A percentile compares a stretch with the other conserved stretches of the same genome.
These are phyloP conservation scores for Kwoniella dendrophila DNA, from an alignment of 768 basidiomycete genomes.

Conservation along the genomic window DNA sequence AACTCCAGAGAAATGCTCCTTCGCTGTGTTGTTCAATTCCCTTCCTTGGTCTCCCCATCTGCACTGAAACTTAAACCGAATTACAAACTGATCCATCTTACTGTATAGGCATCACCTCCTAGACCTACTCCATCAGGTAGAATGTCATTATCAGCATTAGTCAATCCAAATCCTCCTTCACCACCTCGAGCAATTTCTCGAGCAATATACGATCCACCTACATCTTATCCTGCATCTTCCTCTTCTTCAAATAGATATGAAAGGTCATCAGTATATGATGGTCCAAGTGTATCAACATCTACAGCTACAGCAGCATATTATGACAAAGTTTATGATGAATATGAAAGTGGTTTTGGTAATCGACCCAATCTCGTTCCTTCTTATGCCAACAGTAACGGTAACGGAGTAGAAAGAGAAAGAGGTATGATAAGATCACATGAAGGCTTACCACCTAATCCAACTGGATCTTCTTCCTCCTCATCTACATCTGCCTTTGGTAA, in stretches of 20 bases:
- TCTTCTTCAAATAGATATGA: not conserved
- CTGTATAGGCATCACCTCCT: conserved; percentile 10
- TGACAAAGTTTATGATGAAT: conserved; percentile 19
- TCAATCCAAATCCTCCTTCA: conserved; percentile 37
- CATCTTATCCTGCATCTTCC: conserved; percentile 9
- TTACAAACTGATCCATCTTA: not conserved
- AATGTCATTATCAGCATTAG: conserved; percentile 48
- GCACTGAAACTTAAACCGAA: not conserved
- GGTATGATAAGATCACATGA: conserved; percentile 1
- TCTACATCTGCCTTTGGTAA: not conserved
- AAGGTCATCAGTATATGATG: not conserved
- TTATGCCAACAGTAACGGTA: not conserved
- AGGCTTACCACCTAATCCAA: conserved; percentile 4
- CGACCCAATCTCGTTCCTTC: not conserved
- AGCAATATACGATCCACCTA: conserved; percentile 4
- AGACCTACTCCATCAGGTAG: conserved; percentile 30
- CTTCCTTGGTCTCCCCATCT: not conserved
- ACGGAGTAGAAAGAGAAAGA: not conserved
- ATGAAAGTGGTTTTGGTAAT: conserved; percentile 11
- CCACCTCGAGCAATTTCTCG: conserved; percentile 15
- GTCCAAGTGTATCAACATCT: conserved; percentile 7
- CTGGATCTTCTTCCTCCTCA: no score
- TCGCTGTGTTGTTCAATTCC: no score
- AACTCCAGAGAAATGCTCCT: no score
- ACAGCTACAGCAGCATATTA: conserved; percentile 18